Conservation (phyloP, 371 early-diverging fungal genomes). For the Batrachochytrium dendrobatidis region DNA sequence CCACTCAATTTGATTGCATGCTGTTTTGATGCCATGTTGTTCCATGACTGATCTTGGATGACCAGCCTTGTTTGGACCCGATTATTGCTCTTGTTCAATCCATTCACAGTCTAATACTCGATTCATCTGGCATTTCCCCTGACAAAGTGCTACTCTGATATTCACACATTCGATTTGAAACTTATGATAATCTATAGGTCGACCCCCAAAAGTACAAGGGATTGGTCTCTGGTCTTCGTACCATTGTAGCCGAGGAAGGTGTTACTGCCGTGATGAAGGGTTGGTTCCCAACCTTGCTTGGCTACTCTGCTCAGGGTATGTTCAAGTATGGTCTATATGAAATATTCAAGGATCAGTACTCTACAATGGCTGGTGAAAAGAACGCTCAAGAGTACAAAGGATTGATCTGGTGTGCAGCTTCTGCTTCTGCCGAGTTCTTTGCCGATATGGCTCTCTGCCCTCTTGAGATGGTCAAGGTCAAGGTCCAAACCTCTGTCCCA, state of each 20-base stretch:
- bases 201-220: constrained; percentile 61
- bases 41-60: no score
- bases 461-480: constrained; percentile 73
- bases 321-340: constrained; percentile 87
- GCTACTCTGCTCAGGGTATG: constrained; percentile 83
- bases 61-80: no score
- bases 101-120: no score
- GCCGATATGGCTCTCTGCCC: constrained; percentile 80
- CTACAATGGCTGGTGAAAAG: constrained; percentile 62
- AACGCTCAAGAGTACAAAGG: constrained; percentile 67
- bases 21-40: no score
- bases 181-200: constrained; percentile 39
- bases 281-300: constrained; percentile 68
- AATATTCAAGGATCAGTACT: constrained; percentile 56
- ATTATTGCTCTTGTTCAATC: no score
- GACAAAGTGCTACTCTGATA: no score
- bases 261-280: constrained; percentile 68
- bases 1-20: no score
- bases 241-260: constrained; percentile 64
- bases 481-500: constrained; percentile 64
- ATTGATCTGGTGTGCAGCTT: constrained; percentile 64
- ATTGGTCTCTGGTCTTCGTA: constrained; percentile 59
- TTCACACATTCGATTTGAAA: no score
- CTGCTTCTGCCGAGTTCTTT: constrained; percentile 81
- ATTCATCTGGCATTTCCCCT: no score